Conservation (phyloP, 225 moss, liverwort and hornwort genomes). For the Pseudoscleropodium purum region DNA sequence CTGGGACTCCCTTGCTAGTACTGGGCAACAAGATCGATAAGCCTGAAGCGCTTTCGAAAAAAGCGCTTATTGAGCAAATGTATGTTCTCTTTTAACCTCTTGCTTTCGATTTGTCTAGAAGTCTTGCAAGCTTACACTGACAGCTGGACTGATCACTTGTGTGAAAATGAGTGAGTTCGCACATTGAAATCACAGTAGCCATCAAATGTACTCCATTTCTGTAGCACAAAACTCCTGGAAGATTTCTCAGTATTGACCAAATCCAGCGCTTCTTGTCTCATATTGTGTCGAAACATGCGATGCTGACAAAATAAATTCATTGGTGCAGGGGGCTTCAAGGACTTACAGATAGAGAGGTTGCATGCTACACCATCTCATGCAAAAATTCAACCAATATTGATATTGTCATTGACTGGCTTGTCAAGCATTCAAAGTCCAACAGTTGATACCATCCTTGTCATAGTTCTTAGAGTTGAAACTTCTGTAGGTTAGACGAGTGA, state of each 20-base stretch:
- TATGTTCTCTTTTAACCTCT: slow-evolving; percentile 10
- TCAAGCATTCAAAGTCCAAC: slow-evolving; percentile 87
- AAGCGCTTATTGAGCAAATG: slow-evolving; percentile 65
- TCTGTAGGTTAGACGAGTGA: slow-evolving; percentile 6
- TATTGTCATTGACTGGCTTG: slow-evolving; percentile 86
- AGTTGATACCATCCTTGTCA: slow-evolving; percentile 28
- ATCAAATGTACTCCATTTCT: not conserved
- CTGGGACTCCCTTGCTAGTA: slow-evolving; percentile 68
- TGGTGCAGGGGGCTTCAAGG: slow-evolving; percentile 53
- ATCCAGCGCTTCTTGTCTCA: not conserved
- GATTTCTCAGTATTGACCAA: not conserved
- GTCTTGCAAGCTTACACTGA: not conserved
- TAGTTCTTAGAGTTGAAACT: not conserved
- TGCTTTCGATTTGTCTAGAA: not conserved
- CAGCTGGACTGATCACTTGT: not conserved
- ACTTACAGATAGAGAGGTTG: slow-evolving; percentile 72
- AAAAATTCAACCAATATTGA: slow-evolving; percentile 84
- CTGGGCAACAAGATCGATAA: slow-evolving; percentile 93
- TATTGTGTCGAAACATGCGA: not conserved
- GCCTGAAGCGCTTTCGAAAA: slow-evolving; percentile 60
- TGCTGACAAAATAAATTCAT: not conserved
- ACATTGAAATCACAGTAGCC: not conserved
- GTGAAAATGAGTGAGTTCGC: not conserved
- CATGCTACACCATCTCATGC: slow-evolving; percentile 87
- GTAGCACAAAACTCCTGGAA: not conserved